Base-by-base conservation (phyloP, 305 asterid species). In the Rubia balearica region DNA sequence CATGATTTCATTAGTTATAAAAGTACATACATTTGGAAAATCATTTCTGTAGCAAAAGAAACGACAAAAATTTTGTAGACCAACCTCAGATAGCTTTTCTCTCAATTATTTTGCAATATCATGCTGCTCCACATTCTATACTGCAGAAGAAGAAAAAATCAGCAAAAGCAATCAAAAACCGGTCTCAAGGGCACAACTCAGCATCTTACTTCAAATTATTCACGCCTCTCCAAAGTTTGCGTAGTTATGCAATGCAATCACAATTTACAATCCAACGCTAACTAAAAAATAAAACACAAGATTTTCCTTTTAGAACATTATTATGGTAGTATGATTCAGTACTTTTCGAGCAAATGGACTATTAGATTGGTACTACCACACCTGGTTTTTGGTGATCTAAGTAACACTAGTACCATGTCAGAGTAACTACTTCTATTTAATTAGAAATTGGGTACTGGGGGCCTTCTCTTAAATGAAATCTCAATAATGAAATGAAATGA, bases 71-170 rank as follows among this genome's bases (percentile, higher is more conserved):
- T 1, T 70, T 13, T 21, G 53, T 40, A 79, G 42, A 60, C 83
- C 69, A 78, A 93, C 97, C 96, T 91, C 98, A 27, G 87, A 80
- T 77, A 94, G 85, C 83, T 94, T 91, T 83, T 87, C 84, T 85
- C 99, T 89, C 85, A 94, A 78, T 76, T 91, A 88, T 82, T 89
- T 87, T 6, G 98, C 97, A 75, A 83, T 80, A 51, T 94, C 98
- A 75, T 85, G 91, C 88, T 94, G 88, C 85, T 94, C 98, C 90
- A 91, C 75, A 70, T 94, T 94, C 95, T 91, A 83, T 86, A 94
- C 99, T 94, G 96, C 90, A 82, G 76, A 70, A 27, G 43, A 76
- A 33, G 38, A 65, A 75, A 68, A 68, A 24, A 59, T 27, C 72
- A 74, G 57, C 57, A 57, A 77, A 68, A 55, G 7, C 17, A n/a